Conservation (phyloP, 352 stramenopile genomes). For the Phytophthora cactorum region DNA sequence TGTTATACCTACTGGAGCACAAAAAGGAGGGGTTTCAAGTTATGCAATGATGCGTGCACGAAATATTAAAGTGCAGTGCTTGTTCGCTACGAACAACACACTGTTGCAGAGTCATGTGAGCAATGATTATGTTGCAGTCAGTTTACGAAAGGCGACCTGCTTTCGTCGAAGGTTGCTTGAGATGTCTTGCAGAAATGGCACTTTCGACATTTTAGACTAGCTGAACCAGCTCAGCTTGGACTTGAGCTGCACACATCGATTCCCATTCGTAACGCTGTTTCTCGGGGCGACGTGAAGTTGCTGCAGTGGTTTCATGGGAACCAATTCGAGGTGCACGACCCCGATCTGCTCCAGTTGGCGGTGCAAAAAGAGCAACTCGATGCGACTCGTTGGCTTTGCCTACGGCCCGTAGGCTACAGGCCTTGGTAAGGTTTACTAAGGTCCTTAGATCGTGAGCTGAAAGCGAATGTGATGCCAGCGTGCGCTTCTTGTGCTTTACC, state of each 20-base stretch:
- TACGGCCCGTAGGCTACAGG: too few species aligned
- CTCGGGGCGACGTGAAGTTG: conserved; percentile 2
- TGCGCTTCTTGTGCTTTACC: too few species aligned
- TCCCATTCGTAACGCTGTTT: conserved; percentile 1
- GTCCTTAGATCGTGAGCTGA: too few species aligned
- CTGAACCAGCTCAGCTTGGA: background rate
- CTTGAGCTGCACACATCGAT: background rate
- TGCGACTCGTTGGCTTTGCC: conserved; percentile 2
- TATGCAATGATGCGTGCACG: background rate
- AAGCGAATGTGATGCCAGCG: too few species aligned
- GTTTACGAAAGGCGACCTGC: background rate
- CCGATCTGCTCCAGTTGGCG: conserved; percentile 1
- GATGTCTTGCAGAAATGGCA: background rate
- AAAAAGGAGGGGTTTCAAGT: background rate
- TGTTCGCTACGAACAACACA: background rate
- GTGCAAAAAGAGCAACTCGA: background rate
- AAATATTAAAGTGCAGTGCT: background rate
- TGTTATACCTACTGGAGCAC: conserved; percentile 3
- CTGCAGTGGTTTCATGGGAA: conserved; percentile 9
- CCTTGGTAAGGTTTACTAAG: too few species aligned
- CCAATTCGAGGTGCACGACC: conserved; percentile 2
- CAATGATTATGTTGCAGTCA: background rate
- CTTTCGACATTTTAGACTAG: conserved; percentile 8
- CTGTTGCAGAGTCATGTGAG: background rate
- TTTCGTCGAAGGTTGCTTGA: conserved; percentile 4